Percentiles rank a stretch among this genome's conserved stretches.
Evolutionary conservation across 176 grass and related monocot species (phyloP).

Genomic region (Eleusine indica): DNA sequence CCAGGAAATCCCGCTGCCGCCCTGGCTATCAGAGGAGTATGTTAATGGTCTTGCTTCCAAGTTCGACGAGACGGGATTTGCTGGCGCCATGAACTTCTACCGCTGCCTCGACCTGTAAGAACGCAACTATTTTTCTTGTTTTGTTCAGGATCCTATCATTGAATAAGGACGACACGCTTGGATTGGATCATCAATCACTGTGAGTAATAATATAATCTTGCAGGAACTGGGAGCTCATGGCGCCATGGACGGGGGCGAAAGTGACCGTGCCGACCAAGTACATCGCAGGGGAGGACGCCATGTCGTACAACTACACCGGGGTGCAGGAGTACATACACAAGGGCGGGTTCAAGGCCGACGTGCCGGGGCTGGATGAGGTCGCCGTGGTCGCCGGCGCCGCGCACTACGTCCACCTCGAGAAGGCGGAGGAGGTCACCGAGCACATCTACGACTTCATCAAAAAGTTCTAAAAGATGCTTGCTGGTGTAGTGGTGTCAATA

Average conservation of each 20-base stretch:
- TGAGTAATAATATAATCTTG: too few relatives aligned
- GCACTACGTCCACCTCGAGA: conserved; percentile 52
- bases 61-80: conserved; percentile 55
- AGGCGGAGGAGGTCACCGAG: conserved; percentile 38
- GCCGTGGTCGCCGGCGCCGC: conserved; percentile 42
- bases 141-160: background rate
- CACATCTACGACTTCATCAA: conserved; percentile 49
- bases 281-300: conserved; percentile 29
- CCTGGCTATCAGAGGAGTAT: conserved; percentile 60
- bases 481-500: too few relatives aligned
- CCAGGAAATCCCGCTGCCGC: conserved; percentile 37
- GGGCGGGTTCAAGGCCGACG: conserved; percentile 48
- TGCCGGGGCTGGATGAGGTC: conserved; percentile 50
- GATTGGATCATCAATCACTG: too few relatives aligned
- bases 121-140: too few relatives aligned
- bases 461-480: background rate
- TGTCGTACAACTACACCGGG: conserved; percentile 37
- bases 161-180: too few relatives aligned
- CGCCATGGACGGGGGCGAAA: conserved; percentile 38
- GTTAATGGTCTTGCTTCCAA: conserved; percentile 45
- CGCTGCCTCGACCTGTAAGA: conserved; percentile 64
- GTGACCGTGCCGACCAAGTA: conserved; percentile 45
- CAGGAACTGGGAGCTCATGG: conserved; percentile 51
- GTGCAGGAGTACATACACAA: conserved; percentile 54
- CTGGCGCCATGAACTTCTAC: conserved; percentile 59